Percentiles rank a stretch among this genome's conserved stretches.
These are phyloP conservation scores for Fusarium sp. DNA, from an alignment of 2,329 filamentous ascomycete species.

Conservation along the genomic window DNA sequence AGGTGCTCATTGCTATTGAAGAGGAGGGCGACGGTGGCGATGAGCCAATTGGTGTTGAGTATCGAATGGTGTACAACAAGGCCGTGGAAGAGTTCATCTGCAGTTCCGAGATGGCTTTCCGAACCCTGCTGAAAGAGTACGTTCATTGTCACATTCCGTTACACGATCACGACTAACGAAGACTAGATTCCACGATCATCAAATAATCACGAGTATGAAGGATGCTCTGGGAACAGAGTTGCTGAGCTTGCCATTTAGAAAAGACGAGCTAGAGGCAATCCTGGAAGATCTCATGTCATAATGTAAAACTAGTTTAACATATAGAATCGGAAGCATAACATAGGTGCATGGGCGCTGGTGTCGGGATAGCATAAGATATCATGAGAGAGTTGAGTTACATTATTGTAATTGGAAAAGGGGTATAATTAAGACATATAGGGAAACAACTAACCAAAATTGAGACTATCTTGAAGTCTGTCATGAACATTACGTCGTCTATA, in stretches of 20 bases:
- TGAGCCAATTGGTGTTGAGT: slow-evolving; percentile 80
- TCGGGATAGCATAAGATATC: background rate
- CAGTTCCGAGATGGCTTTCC: slow-evolving; percentile 93
- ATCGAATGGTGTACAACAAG: slow-evolving; percentile 91
- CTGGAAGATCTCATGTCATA: slow-evolving; percentile 72
- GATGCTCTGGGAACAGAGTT: slow-evolving; percentile 87
- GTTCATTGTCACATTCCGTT: slow-evolving; percentile 40
- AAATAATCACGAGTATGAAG: slow-evolving; percentile 91
- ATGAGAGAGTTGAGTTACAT: background rate
- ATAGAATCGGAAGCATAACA: slow-evolving; percentile 10
- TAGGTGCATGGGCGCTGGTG: slow-evolving; percentile 11
- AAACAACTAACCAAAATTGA: background rate
- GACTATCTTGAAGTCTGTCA: slow-evolving; percentile 16
- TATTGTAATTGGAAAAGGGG: slow-evolving; percentile 12
- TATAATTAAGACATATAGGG: slow-evolving; percentile 23
- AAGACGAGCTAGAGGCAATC: slow-evolving; percentile 87
- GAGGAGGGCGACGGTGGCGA: slow-evolving; percentile 60
- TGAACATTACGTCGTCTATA: slow-evolving; percentile 37
- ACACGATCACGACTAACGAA: slow-evolving; percentile 39
- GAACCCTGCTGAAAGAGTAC: slow-evolving; percentile 90
- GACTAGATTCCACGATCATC: slow-evolving; percentile 87
- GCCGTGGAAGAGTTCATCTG: slow-evolving; percentile 97
- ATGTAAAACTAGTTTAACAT: slow-evolving; percentile 7
- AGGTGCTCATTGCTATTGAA: slow-evolving; percentile 77
- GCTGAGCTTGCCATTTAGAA: slow-evolving; percentile 82